Conservation (phyloP, 2,329 filamentous ascomycete species). For the Shiraia sp. region DNA sequence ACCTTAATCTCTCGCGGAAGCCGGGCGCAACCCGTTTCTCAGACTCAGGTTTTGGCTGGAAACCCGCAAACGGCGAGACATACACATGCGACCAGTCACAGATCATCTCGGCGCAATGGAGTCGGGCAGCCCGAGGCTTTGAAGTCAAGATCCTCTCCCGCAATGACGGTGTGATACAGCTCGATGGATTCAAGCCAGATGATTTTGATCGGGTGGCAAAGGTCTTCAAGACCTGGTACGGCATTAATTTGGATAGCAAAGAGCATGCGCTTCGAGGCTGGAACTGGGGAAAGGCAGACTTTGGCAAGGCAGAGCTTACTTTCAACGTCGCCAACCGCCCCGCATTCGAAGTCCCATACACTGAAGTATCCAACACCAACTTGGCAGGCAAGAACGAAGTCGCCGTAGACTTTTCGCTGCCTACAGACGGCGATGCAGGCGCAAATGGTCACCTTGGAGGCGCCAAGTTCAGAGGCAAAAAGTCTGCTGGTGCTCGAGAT, state of each 20-base stretch:
- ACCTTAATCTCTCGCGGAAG: constrained; percentile 92
- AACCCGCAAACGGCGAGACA: constrained; percentile 82
- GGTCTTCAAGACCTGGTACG: constrained; percentile 98
- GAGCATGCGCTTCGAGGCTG: constrained; percentile 95
- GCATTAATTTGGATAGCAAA: constrained; percentile 85
- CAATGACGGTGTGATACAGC: constrained; percentile 82
- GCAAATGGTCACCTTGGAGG: constrained; percentile 75
- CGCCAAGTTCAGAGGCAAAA: constrained; percentile 77
- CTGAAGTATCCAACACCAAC: constrained; percentile 97
- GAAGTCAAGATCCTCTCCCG: constrained; percentile 91
- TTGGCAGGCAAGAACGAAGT: constrained; percentile 97
- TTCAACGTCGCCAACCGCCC: constrained; percentile 98
- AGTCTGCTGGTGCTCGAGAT: constrained; percentile 84
- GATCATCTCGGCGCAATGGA: constrained; percentile 90
- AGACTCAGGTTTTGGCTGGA: constrained; percentile 94
- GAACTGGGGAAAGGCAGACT: constrained; percentile 99
- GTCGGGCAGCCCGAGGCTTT: constrained; percentile 85
- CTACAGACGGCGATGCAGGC: constrained; percentile 71
- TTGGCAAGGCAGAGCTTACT: constrained; percentile 88
- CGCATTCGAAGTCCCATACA: constrained; percentile 95
- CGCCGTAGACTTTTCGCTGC: constrained; percentile 87
- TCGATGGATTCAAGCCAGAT: constrained; percentile 94
- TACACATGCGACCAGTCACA: constrained; percentile 90
- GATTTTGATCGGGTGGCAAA: constrained; percentile 90
- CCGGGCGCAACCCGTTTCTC: constrained; percentile 92